Percentiles rank a stretch among this genome's conserved stretches.
phyloP scores from a whole-genome alignment of 2,329 filamentous ascomycete genomes.

The Colletotrichum theobromicola region DNA sequence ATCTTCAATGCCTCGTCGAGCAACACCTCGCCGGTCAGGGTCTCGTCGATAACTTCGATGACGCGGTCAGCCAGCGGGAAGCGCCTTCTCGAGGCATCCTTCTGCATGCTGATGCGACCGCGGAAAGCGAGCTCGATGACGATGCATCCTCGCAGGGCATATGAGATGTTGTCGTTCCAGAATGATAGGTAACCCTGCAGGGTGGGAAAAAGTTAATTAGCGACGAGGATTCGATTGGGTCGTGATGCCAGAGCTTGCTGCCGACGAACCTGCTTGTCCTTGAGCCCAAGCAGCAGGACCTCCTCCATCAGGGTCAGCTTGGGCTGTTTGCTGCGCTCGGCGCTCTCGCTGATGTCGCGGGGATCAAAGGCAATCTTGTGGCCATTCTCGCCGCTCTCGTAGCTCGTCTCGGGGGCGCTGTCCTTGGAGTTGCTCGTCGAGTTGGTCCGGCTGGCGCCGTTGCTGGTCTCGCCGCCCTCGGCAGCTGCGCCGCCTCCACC shows the following conservation, averaged over 20 bases:
- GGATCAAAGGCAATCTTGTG: constrained; percentile 99
- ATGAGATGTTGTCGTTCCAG: constrained; percentile 99
- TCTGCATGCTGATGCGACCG: constrained; percentile 97
- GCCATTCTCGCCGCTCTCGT: constrained; percentile 91
- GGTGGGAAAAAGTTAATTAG: background rate
- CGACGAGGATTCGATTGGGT: background rate
- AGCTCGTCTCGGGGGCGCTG: constrained; percentile 76
- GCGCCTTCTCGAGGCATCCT: constrained; percentile 87
- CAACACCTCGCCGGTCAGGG: constrained; percentile 93
- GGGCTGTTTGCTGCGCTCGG: constrained; percentile 94
- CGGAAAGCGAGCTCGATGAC: constrained; percentile 97
- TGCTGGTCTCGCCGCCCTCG: constrained; percentile 61
- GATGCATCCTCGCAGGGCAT: constrained; percentile 95
- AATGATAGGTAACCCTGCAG: constrained; percentile 93
- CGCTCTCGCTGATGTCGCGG: constrained; percentile 94
- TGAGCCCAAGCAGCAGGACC: constrained; percentile 90
- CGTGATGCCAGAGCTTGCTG: background rate
- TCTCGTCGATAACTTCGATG: constrained; percentile 97
- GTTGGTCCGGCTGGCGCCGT: constrained; percentile 62
- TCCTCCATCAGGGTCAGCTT: constrained; percentile 99
- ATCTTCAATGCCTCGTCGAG: constrained; percentile 98
- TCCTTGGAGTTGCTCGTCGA: constrained; percentile 59
- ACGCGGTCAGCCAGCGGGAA: constrained; percentile 92
- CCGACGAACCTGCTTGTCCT: constrained; percentile 92
- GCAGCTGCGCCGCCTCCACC: constrained; percentile 64